phyloP scores from a whole-genome alignment of 2,329 filamentous ascomycete species.

The Lachnellula occidentalis region DNA sequence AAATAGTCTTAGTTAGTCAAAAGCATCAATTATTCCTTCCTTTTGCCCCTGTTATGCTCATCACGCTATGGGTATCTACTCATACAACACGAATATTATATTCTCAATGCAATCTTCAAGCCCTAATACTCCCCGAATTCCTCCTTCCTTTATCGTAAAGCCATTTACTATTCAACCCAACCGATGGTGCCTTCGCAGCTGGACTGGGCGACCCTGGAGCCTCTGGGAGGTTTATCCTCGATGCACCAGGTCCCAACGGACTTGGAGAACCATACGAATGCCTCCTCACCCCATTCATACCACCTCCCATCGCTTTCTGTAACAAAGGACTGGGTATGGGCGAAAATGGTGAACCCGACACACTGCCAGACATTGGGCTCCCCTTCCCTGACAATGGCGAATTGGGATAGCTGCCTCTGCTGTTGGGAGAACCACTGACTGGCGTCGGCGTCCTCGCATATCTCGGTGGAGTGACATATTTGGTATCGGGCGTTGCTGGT shows the following conservation, averaged over 20 bases:
- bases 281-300: constrained; percentile 44
- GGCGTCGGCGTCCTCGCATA: constrained; percentile 70
- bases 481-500: constrained; percentile 61
- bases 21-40: background rate
- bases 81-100: constrained; percentile 6
- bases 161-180: constrained; percentile 89
- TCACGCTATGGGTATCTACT: constrained; percentile 23
- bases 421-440: constrained; percentile 52
- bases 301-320: constrained; percentile 57
- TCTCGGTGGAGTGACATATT: constrained; percentile 79
- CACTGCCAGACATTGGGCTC: constrained; percentile 40
- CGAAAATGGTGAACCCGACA: constrained; percentile 44
- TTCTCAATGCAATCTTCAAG: constrained; percentile 15
- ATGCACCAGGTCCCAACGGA: constrained; percentile 45
- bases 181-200: constrained; percentile 61
- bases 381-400: constrained; percentile 54
- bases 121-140: constrained; percentile 26
- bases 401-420: constrained; percentile 41
- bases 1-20: background rate
- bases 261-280: constrained; percentile 58
- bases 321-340: constrained; percentile 53
- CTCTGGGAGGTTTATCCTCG: constrained; percentile 38
- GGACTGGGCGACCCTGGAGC: constrained; percentile 65
- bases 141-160: constrained; percentile 74
- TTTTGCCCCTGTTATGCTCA: background rate